These are phyloP conservation scores for Candida peoriensis DNA, from an alignment of 805 yeast species.

Conservation along the genomic window DNA sequence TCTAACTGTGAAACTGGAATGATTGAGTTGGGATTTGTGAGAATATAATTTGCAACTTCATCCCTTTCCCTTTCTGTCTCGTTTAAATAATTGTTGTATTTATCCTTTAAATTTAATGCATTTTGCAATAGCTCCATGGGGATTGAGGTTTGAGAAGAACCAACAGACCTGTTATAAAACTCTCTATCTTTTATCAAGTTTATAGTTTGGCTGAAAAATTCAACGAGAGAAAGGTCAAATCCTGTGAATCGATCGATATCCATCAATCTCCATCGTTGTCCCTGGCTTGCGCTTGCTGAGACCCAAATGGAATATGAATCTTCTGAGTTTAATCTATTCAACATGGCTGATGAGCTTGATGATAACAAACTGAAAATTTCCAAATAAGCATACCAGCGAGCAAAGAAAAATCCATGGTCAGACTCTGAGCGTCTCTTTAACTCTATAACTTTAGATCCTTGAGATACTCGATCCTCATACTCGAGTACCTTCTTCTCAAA, in stretches of 20 bases:
- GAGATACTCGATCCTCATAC: not conserved
- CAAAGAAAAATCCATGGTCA: conserved; percentile 42
- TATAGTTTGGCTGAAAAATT: conserved; percentile 48
- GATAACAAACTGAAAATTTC: conserved; percentile 62
- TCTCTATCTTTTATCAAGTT: conserved; percentile 30
- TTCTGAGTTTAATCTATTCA: conserved; percentile 23
- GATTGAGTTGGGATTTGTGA: conserved; percentile 3
- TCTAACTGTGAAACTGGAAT: not conserved
- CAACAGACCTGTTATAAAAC: conserved; percentile 14
- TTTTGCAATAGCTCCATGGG: conserved; percentile 10
- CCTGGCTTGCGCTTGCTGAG: conserved; percentile 7
- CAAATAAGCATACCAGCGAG: conserved; percentile 65
- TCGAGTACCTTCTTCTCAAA: conserved; percentile 37
- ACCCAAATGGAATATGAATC: conserved; percentile 23
- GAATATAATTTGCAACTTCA: conserved; percentile 16
- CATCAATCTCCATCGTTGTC: conserved; percentile 23
- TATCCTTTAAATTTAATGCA: conserved; percentile 38
- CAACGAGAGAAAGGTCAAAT: conserved; percentile 57
- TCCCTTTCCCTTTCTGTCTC: conserved; percentile 24
- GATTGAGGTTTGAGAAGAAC: too few species aligned
- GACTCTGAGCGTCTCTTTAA: conserved; percentile 15
- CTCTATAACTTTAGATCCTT: conserved; percentile 9
- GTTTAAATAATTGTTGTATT: conserved; percentile 22
- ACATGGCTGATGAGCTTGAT: conserved; percentile 38
- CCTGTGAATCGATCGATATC: conserved; percentile 63